phyloP scores from a whole-genome alignment of 139 green algal genomes.

The Chlamydomonas sphaeroides region DNA sequence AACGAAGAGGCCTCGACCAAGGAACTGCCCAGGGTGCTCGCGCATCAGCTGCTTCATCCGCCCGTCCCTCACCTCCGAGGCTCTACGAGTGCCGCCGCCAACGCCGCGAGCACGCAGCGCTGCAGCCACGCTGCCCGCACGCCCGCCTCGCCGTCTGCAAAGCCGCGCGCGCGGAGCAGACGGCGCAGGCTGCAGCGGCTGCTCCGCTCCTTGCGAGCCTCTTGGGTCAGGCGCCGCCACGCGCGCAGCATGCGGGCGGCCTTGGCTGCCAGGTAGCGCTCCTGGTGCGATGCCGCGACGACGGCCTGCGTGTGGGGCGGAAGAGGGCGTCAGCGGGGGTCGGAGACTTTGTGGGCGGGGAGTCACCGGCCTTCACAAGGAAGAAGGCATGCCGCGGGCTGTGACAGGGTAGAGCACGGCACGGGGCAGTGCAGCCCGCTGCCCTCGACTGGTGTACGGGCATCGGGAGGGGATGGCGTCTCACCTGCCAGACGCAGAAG shows the following conservation, averaged over 20 bases:
- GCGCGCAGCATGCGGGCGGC: not conserved
- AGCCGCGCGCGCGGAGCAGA: not conserved
- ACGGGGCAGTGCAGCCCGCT: too few species aligned
- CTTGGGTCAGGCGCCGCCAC: not conserved
- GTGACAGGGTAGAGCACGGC: too few species aligned
- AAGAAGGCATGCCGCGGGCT: too few species aligned
- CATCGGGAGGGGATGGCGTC: too few species aligned
- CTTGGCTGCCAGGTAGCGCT: not conserved
- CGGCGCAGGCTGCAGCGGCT: not conserved
- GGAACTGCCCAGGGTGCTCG: too few species aligned
- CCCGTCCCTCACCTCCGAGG: not conserved
- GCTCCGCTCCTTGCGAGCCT: not conserved
- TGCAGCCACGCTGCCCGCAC: not conserved
- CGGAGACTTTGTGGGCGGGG: too few species aligned
- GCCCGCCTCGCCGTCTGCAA: not conserved
- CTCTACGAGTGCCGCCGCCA: not conserved
- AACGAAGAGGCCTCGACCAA: too few species aligned
- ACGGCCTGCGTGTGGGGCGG: not conserved
- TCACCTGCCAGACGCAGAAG: not conserved
- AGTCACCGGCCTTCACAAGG: too few species aligned
- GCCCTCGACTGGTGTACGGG: too few species aligned
- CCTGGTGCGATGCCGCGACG: not conserved
- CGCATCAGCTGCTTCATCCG: too few species aligned
- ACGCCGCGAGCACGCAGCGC: not conserved
- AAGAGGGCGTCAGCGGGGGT: too few species aligned